Evolutionary conservation across 306 rosid genomes (phyloP).

Genomic region (Quercus bicolor): DNA sequence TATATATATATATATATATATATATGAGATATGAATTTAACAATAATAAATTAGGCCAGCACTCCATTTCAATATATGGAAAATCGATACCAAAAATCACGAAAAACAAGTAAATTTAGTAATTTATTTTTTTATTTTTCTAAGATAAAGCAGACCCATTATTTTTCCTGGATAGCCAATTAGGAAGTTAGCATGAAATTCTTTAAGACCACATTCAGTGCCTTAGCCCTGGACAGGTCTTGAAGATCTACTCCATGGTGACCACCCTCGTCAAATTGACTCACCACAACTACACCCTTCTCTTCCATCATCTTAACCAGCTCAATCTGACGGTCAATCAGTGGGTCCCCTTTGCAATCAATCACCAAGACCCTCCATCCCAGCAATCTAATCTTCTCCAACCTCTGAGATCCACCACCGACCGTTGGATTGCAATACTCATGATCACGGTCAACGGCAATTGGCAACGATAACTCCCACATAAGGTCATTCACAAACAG

Average conservation of each 20-base stretch:
- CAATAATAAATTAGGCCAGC: no score
- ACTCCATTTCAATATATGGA: no score
- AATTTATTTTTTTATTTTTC: no score
- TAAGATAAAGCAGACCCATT: no score
- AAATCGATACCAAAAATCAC: no score
- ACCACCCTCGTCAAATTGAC: slow-evolving; percentile 33
- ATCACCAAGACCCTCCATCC: slow-evolving; percentile 39
- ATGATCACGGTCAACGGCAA: slow-evolving; percentile 38
- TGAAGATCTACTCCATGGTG: slow-evolving; percentile 36
- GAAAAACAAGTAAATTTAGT: no score
- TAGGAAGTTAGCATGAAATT: no score
- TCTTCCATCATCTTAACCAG: slow-evolving; percentile 28
- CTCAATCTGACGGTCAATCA: slow-evolving; percentile 44
- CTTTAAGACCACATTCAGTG: no score
- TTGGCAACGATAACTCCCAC: slow-evolving; percentile 49
- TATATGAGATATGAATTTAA: no score
- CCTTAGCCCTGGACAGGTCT: not conserved
- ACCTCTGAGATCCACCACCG: not conserved
- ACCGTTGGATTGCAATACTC: slow-evolving; percentile 48
- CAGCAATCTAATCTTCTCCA: slow-evolving; percentile 13
- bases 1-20: no score
- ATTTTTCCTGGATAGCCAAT: no score
- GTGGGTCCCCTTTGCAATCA: slow-evolving; percentile 49
- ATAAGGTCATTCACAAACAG: slow-evolving; percentile 10
- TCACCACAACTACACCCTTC: slow-evolving; percentile 32